Evolutionary conservation across 192 early-diverging fungal genomes (phyloP), one percentile per base, ranked within the genome.

Genomic region (Martensiomyces pterosporus): DNA sequence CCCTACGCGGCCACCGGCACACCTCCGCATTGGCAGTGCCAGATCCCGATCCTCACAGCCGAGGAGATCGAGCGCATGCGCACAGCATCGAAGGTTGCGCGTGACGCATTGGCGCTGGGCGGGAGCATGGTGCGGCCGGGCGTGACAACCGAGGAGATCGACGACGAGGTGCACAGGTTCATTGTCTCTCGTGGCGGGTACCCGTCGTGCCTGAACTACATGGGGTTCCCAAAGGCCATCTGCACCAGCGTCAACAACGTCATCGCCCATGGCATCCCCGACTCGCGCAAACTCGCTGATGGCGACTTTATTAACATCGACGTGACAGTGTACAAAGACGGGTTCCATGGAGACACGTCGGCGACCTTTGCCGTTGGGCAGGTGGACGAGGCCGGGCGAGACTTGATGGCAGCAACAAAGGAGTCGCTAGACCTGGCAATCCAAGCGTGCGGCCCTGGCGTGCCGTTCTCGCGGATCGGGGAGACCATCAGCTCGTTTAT

Each of bases 161-260:
- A 83, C 52, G 18, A 40, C 4, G 24, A 24, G 13, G 34, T 88
- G 9, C 84, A 89, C 53, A 61, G 48, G 16, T 70, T 63, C 17
- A 80, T 88, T 33, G 39, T 86, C 15, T 29, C 34, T 3, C 46
- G 60, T 12, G 62, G 57, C 17, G 90, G 82, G 1, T 90, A 89
- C 38, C 86, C 88, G 17, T 87, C 85, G 19, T 87, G 87, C n/a
- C 70, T 92, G 9, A 78, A 81, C 52, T 90, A 92, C 63, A 60
- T 77, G 55, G 83, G 85, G 0, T 92, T 85, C 51, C 87, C 89
- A 13, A 72, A 69, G 43, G 80, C 87, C 6, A 61, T 88, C 4
- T 92, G 89, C 62, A 91, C 87, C 14, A 86, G 84, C 51, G 60
- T 90, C 39, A 90, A 90, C 71, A 92, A 92, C 67, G 76, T 92